A percentile compares a stretch with the other conserved stretches of the same genome.
These are phyloP conservation scores for Chaetomium strumarium DNA, from an alignment of 2,329 filamentous ascomycete genomes.

Conservation along the genomic window DNA sequence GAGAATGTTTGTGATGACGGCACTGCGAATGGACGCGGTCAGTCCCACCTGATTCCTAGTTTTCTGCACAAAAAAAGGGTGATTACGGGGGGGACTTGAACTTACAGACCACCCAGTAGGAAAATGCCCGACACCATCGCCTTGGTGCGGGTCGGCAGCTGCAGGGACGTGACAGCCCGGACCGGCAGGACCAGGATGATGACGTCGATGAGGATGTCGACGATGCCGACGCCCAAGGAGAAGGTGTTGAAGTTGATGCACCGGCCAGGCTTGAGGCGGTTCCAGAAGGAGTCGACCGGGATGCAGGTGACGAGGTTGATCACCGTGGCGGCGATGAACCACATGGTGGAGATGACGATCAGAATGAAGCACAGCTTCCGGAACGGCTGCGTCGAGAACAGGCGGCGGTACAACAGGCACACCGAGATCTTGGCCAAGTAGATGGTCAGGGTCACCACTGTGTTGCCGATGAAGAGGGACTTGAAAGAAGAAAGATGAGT, in stretches of 20 bases:
- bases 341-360: not conserved
- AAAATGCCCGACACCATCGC: not conserved
- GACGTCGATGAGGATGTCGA: not conserved
- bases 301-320: not conserved
- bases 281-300: not conserved
- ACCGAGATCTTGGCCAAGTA: not conserved
- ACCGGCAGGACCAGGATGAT: not conserved
- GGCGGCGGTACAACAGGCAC: not conserved
- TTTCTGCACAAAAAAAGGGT: too few species aligned
- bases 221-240: not conserved
- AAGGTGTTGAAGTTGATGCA: not conserved
- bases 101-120: not conserved
- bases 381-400: not conserved
- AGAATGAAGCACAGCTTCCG: not conserved
- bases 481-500: not conserved
- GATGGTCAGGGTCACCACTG: not conserved
- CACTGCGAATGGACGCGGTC: too few species aligned
- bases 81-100: too few species aligned
- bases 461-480: not conserved
- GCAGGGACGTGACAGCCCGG: not conserved
- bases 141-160: not conserved
- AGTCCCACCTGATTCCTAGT: too few species aligned
- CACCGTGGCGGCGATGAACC: not conserved
- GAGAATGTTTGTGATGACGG: not conserved
- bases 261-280: not conserved